Percentiles rank a stretch among this genome's conserved stretches.
Conservation (phyloP, 257 asterid genomes). For the Solanum tarapatanum region DNA sequence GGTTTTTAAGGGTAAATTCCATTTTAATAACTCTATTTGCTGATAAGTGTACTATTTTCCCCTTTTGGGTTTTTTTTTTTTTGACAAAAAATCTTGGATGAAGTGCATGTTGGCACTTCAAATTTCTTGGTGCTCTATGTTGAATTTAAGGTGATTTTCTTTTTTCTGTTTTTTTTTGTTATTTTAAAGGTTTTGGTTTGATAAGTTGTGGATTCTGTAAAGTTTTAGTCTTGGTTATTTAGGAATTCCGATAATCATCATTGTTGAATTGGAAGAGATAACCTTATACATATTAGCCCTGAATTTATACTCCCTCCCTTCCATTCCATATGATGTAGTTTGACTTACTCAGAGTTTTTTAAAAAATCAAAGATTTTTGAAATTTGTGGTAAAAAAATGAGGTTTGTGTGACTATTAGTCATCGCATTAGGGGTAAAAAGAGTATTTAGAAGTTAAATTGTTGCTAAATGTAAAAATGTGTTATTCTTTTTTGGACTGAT, state of each 20-base stretch:
- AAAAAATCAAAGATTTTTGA: no score
- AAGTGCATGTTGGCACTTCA: not conserved
- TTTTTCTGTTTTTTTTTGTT: not conserved
- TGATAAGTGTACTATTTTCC: not conserved
- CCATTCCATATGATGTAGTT: not conserved
- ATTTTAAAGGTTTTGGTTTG: not conserved
- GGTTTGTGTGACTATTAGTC: not conserved
- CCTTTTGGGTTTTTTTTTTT: not conserved
- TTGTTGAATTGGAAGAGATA: not conserved
- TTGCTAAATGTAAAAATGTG: not conserved
- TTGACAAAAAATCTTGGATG: not conserved
- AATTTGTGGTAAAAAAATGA: not conserved
- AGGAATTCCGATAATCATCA: not conserved
- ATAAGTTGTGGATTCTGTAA: not conserved
- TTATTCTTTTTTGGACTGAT: not conserved
- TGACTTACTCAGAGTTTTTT: not conserved
- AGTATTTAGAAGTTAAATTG: not conserved
- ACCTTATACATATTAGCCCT: not conserved
- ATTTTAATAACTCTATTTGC: not conserved
- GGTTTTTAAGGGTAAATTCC: not conserved
- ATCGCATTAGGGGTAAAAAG: not conserved
- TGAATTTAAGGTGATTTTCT: not conserved
- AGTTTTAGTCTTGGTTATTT: not conserved
- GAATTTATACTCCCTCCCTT: not conserved
- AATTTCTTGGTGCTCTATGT: not conserved